phyloP scores from a whole-genome alignment of 371 early-diverging fungal species.

The Mortierella sp. region DNA sequence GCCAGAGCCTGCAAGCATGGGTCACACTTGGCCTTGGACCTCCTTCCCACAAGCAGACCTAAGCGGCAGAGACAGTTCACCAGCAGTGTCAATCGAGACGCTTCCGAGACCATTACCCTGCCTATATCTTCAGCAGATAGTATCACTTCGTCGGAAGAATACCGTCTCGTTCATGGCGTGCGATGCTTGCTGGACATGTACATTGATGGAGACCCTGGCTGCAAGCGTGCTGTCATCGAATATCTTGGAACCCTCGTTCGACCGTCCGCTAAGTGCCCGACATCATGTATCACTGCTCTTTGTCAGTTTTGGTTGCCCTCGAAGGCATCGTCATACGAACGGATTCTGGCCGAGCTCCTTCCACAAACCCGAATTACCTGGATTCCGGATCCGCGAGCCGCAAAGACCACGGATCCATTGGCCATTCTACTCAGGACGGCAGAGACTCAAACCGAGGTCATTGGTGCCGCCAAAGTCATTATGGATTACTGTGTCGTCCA shows the following conservation, averaged over 20 bases:
- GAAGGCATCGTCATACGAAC: neutral
- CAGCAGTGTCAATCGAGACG: slow-evolving; percentile 10
- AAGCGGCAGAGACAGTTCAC: slow-evolving; percentile 9
- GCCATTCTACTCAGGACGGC: neutral
- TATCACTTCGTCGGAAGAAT: slow-evolving; percentile 16
- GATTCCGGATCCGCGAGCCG: slow-evolving; percentile 5
- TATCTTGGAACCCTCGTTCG: slow-evolving; percentile 9
- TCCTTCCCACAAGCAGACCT: slow-evolving; percentile 11
- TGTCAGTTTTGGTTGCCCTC: slow-evolving; percentile 9
- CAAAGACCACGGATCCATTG: slow-evolving; percentile 1
- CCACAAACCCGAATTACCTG: slow-evolving; percentile 5
- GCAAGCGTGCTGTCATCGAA: slow-evolving; percentile 5
- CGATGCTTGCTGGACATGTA: slow-evolving; percentile 19
- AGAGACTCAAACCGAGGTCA: slow-evolving; percentile 4
- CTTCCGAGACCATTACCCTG: slow-evolving; percentile 4
- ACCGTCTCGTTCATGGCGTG: slow-evolving; percentile 17
- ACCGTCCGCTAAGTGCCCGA: slow-evolving; percentile 8
- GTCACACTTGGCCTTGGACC: slow-evolving; percentile 10
- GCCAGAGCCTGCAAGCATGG: slow-evolving; percentile 21
- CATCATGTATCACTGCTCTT: neutral
- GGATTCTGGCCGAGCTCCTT: slow-evolving; percentile 5
- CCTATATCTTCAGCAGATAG: slow-evolving; percentile 8
- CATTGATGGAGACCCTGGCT: slow-evolving; percentile 9
- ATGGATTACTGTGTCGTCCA: slow-evolving; percentile 22
- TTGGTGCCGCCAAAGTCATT: slow-evolving; percentile 15